Conservation (phyloP, 75 land plant genomes). For the Pseudotsuga menziesii region DNA sequence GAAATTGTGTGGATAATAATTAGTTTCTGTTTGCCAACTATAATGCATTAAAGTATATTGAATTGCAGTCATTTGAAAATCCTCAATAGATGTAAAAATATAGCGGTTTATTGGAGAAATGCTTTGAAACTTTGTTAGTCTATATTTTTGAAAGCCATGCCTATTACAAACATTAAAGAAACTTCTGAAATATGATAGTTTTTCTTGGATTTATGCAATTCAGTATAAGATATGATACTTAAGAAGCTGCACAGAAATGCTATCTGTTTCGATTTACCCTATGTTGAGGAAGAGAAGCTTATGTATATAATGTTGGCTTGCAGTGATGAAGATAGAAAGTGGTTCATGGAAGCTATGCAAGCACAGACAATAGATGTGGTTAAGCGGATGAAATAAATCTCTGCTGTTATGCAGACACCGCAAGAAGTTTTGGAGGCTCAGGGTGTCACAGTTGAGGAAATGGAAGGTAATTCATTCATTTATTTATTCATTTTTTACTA, state of each 20-base stretch:
- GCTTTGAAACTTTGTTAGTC: neutral
- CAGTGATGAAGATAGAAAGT: slow-evolving; percentile 93
- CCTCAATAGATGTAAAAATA: neutral
- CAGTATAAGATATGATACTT: too few species aligned
- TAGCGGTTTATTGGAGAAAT: neutral
- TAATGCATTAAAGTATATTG: neutral
- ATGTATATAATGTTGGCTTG: neutral
- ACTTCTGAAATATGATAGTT: neutral
- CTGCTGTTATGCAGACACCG: slow-evolving; percentile 83
- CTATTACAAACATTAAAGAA: neutral
- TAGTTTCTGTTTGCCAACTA: neutral
- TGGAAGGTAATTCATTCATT: slow-evolving; percentile 60
- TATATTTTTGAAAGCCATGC: neutral
- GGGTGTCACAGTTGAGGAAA: slow-evolving; percentile 71
- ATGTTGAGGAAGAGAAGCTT: neutral
- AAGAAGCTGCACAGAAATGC: too few species aligned
- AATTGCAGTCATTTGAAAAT: neutral
- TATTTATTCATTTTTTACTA: neutral
- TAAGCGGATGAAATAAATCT: slow-evolving; percentile 93
- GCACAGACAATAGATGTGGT: slow-evolving; percentile 78
- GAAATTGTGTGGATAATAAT: neutral
- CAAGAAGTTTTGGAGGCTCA: slow-evolving; percentile 72
- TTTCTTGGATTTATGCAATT: too few species aligned
- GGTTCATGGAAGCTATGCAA: slow-evolving; percentile 99
- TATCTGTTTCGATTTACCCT: neutral